Evolutionary conservation across 148 eudicot genomes (phyloP).

Genomic region (Nepenthes gracilis): DNA sequence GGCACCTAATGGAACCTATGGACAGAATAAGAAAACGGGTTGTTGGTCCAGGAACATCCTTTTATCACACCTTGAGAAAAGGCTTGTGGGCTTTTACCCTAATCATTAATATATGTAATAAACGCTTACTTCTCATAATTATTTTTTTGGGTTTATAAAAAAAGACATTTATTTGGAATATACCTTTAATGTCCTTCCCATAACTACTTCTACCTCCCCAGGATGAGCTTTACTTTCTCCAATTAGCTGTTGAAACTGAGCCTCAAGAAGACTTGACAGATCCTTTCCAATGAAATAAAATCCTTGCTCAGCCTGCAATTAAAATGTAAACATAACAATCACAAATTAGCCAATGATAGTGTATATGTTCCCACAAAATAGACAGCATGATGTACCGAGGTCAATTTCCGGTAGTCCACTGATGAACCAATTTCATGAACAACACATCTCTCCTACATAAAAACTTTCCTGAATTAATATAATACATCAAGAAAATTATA

Average conservation of each 20-base stretch:
- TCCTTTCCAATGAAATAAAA: conserved; percentile 60
- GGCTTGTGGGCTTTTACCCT: no score
- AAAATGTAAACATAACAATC: conserved; percentile 5
- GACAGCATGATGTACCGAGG: conserved; percentile 45
- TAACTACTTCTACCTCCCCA: conserved; percentile 84
- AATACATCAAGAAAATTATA: background rate
- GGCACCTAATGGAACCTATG: conserved; percentile 70
- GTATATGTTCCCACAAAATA: background rate
- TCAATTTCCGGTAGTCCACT: conserved; percentile 72
- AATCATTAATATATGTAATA: no score
- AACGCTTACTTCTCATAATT: no score
- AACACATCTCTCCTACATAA: conserved; percentile 69
- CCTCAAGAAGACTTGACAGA: conserved; percentile 42
- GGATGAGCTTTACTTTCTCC: conserved; percentile 40
- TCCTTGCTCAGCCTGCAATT: conserved; percentile 61
- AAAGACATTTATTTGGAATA: no score
- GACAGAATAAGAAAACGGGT: background rate
- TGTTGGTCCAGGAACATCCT: no score
- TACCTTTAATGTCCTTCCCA: conserved; percentile 87
- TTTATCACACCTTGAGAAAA: no score
- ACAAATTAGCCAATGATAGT: background rate
- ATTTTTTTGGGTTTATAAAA: no score
- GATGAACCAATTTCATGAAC: conserved; percentile 79
- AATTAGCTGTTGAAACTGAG: conserved; percentile 43
- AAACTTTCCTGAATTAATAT: background rate